Evolutionary conservation across 2,329 filamentous ascomycete species (phyloP), one percentile per base, ranked within the genome.

Genomic region (Bipolaris zeicola): DNA sequence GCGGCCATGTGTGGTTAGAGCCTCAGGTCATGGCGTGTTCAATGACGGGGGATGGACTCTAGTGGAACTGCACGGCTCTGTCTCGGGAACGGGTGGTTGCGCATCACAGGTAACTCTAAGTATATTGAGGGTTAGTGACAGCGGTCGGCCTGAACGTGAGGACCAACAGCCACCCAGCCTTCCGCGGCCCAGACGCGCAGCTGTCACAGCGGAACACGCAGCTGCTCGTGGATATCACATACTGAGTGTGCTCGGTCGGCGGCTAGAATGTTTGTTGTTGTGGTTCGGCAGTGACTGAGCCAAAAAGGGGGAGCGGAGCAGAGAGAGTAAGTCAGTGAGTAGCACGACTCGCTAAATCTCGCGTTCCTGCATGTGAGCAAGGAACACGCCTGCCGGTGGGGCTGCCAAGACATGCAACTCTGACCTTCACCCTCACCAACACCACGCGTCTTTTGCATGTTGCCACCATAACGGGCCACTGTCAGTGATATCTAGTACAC

Each of bases 51-150:
- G 6, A 48, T 34, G 37, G 39, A 26, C 41, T 16, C 7, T 56
- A 45, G 53, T 55, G 51, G 44, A 47, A 34, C 46, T 24, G 60
- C 58, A 63, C 60, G 47, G 56, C n/a, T 42, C 58, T 52, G 46
- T 18, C 34, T 52, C 38, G 52, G 55, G 58, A 53, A 56, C 58
- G 58, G 56, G 58, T 55, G 45, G 31, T 43, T 52, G 49, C 22
- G 43, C 26, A 51, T 44, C 50, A 37, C 22, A 11, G 34, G 16
- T 28, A 28, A n/a, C 44, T 16, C 20, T 54, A 28, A 28, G 26
- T 10, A n/a, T 56, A 42, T 34, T 50, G 43, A 41, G 33, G 14
- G 13, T 44, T 7, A 36, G n/a, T 28, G 36, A 41, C 41, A 34
- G 52, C 52, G 45, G 48, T 38, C 52, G 45, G 48, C 46, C 39